Evolutionary conservation across 108 stramenopile species (phyloP).

Genomic region (Conticribra guillardii): DNA sequence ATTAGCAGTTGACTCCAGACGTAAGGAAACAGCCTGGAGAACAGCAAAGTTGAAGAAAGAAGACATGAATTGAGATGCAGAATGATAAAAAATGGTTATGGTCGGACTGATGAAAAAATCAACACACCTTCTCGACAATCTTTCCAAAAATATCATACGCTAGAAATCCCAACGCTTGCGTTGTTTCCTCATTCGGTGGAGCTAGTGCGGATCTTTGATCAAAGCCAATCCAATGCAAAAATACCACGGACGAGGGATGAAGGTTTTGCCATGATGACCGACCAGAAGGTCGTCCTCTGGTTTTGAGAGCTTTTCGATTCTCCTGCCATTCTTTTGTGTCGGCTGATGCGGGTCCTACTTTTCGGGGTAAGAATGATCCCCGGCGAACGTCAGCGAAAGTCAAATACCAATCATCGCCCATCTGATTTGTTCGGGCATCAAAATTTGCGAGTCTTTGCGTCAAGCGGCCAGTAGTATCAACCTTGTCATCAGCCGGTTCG

Average conservation of each 20-base stretch:
- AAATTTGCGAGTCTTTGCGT: conserved; percentile 68
- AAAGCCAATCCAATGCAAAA: conserved; percentile 87
- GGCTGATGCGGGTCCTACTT: neutral
- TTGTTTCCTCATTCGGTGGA: conserved; percentile 76
- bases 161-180: conserved; percentile 80
- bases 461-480: conserved; percentile 29
- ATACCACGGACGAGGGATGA: conserved; percentile 56
- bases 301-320: conserved; percentile 12
- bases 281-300: conserved; percentile 36
- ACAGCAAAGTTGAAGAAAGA: conserved; percentile 22
- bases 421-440: conserved; percentile 74
- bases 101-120: neutral
- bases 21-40: conserved; percentile 31
- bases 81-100: too few species aligned
- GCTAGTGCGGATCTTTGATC: conserved; percentile 59
- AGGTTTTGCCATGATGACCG: conserved; percentile 62
- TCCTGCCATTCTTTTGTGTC: conserved; percentile 57
- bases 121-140: conserved; percentile 78
- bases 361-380: conserved; percentile 70
- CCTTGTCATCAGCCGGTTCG: conserved; percentile 20
- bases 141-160: conserved; percentile 82
- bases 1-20: conserved; percentile 11
- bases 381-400: conserved; percentile 69
- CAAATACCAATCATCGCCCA: conserved; percentile 72
- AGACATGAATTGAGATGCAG: too few species aligned